Evolutionary conservation across 2,329 filamentous ascomycete genomes (phyloP), one percentile per base, ranked within the genome.

Genomic region (Neopestalotiopsis clavispora): DNA sequence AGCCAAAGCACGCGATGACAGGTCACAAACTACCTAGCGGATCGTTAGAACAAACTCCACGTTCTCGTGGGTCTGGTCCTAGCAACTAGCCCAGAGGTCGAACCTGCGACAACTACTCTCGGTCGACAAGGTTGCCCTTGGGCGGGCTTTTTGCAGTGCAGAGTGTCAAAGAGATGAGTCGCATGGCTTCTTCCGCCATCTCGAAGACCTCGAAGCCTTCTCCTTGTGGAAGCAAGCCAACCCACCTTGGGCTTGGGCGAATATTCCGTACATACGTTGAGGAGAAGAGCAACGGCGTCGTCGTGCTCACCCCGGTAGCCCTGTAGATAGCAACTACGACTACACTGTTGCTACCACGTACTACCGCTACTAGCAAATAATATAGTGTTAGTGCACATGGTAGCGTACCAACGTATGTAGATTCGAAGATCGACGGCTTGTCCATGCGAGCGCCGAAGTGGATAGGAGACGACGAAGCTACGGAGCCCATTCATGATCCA

Each of bases 1-100:
- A 40, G 34, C 6, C 59, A 34, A 59, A 14, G 57, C 57, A 59
- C 57, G 32, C 30, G 30, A 40, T 62, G 59, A 62, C 59, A 62
- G 59, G 28, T 38, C 59, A 34, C 30, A 62, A 52, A 40, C 59
- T 38, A 38, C 34, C 34, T 62, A 62, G 28, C 59, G 34, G 59
- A 62, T 62, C 59, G 57, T 40, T 34, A 52, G 45, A 52, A 30
- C 14, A 34, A 40, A 40, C 28, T 62, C 59, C 59, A 62, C 59
- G n/a, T 12, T 30, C 32, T 62, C 59, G 34, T 20, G 32, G 59
- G 32, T n/a, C 30, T 34, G 13, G 23, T 59, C 32, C 59, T 38
- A 38, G 34, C 34, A 38, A 10, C n/a, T 62, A 34, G 59, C 59
- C 20, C 59, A 42, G 20, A 59, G 23, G 20, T 59, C 32, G 30